Percentiles rank a stretch among this genome's conserved stretches.
Conservation (phyloP, 371 early-diverging fungal species). For the Haplosporangium sp. region DNA sequence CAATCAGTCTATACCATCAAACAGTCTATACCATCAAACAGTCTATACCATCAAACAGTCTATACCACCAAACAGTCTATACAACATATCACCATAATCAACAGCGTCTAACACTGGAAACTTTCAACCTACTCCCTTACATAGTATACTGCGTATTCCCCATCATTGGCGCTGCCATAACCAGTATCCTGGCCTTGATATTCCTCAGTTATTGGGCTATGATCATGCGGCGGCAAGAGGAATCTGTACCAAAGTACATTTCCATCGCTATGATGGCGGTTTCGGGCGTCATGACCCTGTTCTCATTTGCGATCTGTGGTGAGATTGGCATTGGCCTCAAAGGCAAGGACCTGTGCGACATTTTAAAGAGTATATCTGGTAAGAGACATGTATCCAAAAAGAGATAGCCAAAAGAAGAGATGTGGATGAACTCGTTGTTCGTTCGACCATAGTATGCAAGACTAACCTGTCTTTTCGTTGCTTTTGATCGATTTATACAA, state of each 20-base stretch:
- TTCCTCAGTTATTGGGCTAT: conserved; percentile 21
- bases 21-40: too few relatives aligned
- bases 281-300: conserved; percentile 11
- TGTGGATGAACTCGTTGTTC: too few relatives aligned
- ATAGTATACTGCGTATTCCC: conserved; percentile 44
- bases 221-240: conserved; percentile 27
- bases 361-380: conserved; percentile 14
- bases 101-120: too few relatives aligned
- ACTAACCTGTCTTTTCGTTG: not conserved
- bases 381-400: not conserved
- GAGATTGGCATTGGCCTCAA: conserved; percentile 42
- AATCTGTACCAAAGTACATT: conserved; percentile 9
- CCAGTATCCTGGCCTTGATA: conserved; percentile 10
- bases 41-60: too few relatives aligned
- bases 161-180: conserved; percentile 21
- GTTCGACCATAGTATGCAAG: too few relatives aligned
- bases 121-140: not conserved
- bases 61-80: too few relatives aligned
- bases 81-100: too few relatives aligned
- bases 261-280: conserved; percentile 14
- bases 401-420: not conserved
- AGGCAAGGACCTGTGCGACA: conserved; percentile 4
- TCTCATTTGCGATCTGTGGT: conserved; percentile 39
- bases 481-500: not conserved
- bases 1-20: too few relatives aligned